Percentiles rank a stretch among this genome's conserved stretches.
phyloP scores from a whole-genome alignment of 306 rosid genomes.

The Vigna radiata region DNA sequence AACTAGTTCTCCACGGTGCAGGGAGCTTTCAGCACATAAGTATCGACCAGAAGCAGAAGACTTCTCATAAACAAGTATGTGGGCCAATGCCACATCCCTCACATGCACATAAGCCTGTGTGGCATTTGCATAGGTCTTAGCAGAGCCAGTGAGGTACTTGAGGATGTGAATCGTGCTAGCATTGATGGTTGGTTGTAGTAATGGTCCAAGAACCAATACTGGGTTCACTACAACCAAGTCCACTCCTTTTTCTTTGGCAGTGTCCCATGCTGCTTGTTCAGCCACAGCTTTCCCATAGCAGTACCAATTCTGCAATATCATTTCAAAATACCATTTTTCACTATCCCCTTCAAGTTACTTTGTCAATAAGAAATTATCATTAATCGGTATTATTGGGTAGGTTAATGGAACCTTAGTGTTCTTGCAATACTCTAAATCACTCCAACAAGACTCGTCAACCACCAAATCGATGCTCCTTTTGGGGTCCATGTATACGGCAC shows the following conservation, averaged over 20 bases:
- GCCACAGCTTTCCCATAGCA: constrained; percentile 95
- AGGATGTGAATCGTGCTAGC: constrained; percentile 88
- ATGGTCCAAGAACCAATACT: constrained; percentile 83
- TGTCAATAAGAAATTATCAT: too few species aligned
- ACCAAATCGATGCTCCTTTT: constrained; percentile 65
- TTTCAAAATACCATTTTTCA: neutral
- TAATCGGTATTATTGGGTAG: neutral
- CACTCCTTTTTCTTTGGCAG: constrained; percentile 69
- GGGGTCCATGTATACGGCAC: constrained; percentile 92
- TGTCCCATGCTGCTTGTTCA: constrained; percentile 85
- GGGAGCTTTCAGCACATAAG: constrained; percentile 74
- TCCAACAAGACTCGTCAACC: constrained; percentile 94
- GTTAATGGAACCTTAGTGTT: constrained; percentile 66
- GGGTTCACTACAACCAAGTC: constrained; percentile 92
- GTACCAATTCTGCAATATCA: constrained; percentile 77
- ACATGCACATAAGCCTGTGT: constrained; percentile 88
- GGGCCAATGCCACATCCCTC: constrained; percentile 88
- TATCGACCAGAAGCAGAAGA: constrained; percentile 90
- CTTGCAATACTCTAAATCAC: constrained; percentile 88
- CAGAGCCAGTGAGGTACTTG: constrained; percentile 89
- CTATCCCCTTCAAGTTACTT: neutral
- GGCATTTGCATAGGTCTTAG: constrained; percentile 89
- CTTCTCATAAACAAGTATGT: constrained; percentile 70
- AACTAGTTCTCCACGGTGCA: constrained; percentile 86
- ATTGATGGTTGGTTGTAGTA: constrained; percentile 77